phyloP scores from a whole-genome alignment of 768 basidiomycete genomes.

The Leccinum subgranulosum region DNA sequence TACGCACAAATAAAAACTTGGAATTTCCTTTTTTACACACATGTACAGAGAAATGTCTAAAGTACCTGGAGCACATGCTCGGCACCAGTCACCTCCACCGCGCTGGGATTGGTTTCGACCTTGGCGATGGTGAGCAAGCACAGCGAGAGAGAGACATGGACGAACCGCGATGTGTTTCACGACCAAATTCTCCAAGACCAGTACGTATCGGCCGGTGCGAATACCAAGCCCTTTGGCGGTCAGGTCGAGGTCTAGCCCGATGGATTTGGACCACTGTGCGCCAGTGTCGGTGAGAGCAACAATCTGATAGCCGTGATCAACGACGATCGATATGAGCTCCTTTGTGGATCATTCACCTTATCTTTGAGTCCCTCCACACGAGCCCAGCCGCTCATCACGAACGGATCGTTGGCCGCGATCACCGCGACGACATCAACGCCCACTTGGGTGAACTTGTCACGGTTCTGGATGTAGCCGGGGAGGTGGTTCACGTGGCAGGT shows the following conservation, averaged over 20 bases:
- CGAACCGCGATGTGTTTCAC: constrained; percentile 63
- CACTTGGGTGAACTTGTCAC: constrained; percentile 48
- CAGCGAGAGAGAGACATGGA: not conserved
- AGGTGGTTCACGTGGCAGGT: constrained; percentile 44
- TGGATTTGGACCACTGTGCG: constrained; percentile 51
- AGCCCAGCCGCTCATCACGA: constrained; percentile 61
- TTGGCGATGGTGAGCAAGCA: not conserved
- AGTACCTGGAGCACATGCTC: constrained; percentile 11
- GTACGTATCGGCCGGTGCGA: constrained; percentile 59
- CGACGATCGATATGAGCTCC: constrained; percentile 12
- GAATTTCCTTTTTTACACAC: not conserved
- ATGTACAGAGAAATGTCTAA: constrained; percentile 4
- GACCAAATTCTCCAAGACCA: constrained; percentile 67
- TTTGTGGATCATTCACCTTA: constrained; percentile 44
- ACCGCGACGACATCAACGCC: constrained; percentile 53
- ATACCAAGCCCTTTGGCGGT: constrained; percentile 47
- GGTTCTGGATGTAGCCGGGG: constrained; percentile 44
- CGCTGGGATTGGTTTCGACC: constrained; percentile 13
- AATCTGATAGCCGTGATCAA: constrained; percentile 40
- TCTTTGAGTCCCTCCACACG: constrained; percentile 61
- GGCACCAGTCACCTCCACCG: constrained; percentile 10
- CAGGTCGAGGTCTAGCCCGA: constrained; percentile 57
- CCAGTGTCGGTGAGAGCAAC: constrained; percentile 53
- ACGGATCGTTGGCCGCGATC: constrained; percentile 58
- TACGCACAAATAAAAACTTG: constrained; percentile 23